A percentile compares a stretch with the other conserved stretches of the same genome.
phyloP scores from a whole-genome alignment of 176 grass and related monocot genomes.

The Tillandsia leiboldiana region DNA sequence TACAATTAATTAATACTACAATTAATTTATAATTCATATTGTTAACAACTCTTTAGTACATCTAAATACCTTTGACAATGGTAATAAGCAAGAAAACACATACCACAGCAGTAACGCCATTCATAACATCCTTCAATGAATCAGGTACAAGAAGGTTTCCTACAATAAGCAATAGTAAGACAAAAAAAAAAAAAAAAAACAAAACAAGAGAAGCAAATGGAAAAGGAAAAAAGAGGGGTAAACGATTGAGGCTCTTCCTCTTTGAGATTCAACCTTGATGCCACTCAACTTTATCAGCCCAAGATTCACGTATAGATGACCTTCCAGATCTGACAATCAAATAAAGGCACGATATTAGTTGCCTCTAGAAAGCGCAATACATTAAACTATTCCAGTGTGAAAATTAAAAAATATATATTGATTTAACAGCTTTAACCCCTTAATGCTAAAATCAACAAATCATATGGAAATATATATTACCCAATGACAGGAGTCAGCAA shows the following conservation, averaged over 20 bases:
- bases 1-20: too few species aligned
- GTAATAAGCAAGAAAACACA: background rate
- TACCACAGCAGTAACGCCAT: conserved; percentile 74
- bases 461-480: too few species aligned
- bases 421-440: too few species aligned
- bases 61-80: too few species aligned
- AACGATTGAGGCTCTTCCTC: conserved; percentile 19
- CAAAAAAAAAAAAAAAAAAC: background rate
- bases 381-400: too few species aligned
- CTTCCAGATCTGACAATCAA: conserved; percentile 78
- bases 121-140: conserved; percentile 64
- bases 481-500: too few species aligned
- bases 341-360: background rate
- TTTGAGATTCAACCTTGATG: conserved; percentile 47
- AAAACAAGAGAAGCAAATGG: conserved; percentile 17
- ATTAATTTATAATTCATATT: too few species aligned
- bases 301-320: conserved; percentile 62
- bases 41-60: too few species aligned
- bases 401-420: too few species aligned
- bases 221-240: conserved; percentile 5
- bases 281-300: conserved; percentile 91
- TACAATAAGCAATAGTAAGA: conserved; percentile 4
- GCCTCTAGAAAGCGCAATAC: too few species aligned
- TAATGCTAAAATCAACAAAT: too few species aligned
- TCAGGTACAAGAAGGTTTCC: conserved; percentile 72